Conservation (phyloP, 2,329 filamentous ascomycete species). For the Colletotrichum somersetense region DNA sequence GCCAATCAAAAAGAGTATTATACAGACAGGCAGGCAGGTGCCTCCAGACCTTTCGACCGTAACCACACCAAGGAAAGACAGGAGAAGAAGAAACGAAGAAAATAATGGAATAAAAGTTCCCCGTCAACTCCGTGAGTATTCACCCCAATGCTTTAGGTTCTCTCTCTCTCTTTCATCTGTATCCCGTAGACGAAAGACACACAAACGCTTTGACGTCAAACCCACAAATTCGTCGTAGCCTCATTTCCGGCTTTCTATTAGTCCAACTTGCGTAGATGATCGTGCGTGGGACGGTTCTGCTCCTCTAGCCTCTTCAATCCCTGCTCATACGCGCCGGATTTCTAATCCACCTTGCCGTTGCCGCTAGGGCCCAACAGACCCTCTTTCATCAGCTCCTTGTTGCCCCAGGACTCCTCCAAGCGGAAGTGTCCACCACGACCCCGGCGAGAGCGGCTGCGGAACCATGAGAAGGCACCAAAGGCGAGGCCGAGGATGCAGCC, state of each 20-base stretch:
- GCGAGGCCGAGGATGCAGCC: slow-evolving; percentile 69
- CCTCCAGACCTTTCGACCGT: background rate
- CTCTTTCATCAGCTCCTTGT: slow-evolving; percentile 72
- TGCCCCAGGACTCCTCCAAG: slow-evolving; percentile 67
- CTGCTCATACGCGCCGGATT: slow-evolving; percentile 13
- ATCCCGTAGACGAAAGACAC: slow-evolving; percentile 23
- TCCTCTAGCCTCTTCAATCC: slow-evolving; percentile 29
- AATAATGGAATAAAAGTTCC: slow-evolving; percentile 33
- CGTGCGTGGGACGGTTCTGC: slow-evolving; percentile 7
- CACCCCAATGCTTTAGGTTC: slow-evolving; percentile 36
- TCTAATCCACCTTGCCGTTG: slow-evolving; percentile 65
- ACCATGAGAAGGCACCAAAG: slow-evolving; percentile 65
- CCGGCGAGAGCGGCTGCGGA: slow-evolving; percentile 67
- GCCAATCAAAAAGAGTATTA: slow-evolving; percentile 35
- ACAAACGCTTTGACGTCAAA: slow-evolving; percentile 20
- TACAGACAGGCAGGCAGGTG: slow-evolving; percentile 36
- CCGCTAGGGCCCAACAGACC: slow-evolving; percentile 66
- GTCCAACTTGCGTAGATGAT: slow-evolving; percentile 39
- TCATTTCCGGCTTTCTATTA: slow-evolving; percentile 41
- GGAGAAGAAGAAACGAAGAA: slow-evolving; percentile 33
- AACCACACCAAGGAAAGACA: slow-evolving; percentile 12
- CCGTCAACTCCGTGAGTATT: slow-evolving; percentile 41
- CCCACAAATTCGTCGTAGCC: slow-evolving; percentile 37
- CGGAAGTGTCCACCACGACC: slow-evolving; percentile 71
- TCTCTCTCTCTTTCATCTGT: slow-evolving; percentile 26